These are phyloP conservation scores for Tolypocladium album DNA, from an alignment of 2,329 filamentous ascomycete species.

Conservation along the genomic window DNA sequence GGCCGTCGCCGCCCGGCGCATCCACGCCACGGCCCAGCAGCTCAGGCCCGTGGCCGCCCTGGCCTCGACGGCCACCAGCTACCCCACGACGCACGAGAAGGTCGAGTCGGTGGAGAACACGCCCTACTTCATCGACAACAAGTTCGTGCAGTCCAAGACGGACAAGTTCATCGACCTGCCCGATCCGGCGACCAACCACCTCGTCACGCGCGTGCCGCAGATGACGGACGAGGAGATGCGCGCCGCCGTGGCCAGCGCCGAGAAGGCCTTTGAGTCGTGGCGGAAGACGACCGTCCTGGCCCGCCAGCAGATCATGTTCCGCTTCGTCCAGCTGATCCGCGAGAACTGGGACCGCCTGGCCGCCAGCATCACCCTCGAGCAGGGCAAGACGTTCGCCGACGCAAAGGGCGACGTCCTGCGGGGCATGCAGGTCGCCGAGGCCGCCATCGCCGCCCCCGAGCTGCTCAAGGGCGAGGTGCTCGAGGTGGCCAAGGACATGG, in stretches of 20 bases:
- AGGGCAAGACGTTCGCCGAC: conserved; percentile 81
- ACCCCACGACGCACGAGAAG: conserved; percentile 62
- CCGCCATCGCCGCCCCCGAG: conserved; percentile 68
- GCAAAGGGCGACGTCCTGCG: conserved; percentile 73
- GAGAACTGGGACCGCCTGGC: conserved; percentile 80
- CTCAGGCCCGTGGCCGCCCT: conserved; percentile 41
- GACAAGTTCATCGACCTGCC: conserved; percentile 68
- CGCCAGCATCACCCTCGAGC: conserved; percentile 76
- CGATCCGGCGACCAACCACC: conserved; percentile 77
- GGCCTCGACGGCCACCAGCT: conserved; percentile 46
- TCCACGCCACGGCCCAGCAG: conserved; percentile 47
- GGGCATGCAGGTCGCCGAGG: conserved; percentile 77
- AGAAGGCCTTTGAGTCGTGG: conserved; percentile 68
- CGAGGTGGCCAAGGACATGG: conserved; percentile 84
- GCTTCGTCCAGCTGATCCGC: conserved; percentile 67
- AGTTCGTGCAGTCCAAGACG: conserved; percentile 58
- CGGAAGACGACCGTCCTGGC: conserved; percentile 60
- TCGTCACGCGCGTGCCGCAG: conserved; percentile 74
- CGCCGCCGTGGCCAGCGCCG: conserved; percentile 63
- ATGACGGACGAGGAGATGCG: conserved; percentile 68
- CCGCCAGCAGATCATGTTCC: conserved; percentile 81
- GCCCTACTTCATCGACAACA: conserved; percentile 73
- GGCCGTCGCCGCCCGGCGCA: conserved; percentile 33
- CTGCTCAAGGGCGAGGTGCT: conserved; percentile 75
- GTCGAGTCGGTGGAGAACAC: conserved; percentile 59